These are phyloP conservation scores for Kurtzmaniella quercitrusa DNA, from an alignment of 1,139 yeast species.

Conservation along the genomic window DNA sequence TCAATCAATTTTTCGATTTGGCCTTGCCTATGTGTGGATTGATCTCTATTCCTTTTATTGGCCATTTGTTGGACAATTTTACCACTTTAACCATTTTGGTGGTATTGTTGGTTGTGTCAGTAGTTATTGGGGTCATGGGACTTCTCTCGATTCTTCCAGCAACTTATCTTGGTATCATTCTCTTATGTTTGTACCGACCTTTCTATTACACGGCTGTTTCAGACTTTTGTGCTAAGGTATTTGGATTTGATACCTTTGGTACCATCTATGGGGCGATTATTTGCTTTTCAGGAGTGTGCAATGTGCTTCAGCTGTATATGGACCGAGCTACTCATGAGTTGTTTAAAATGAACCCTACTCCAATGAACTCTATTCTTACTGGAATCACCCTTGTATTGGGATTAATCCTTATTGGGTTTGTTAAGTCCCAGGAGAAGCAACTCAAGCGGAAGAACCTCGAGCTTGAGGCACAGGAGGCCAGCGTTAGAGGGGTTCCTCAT, in stretches of 20 bases:
- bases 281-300: slow-evolving; percentile 37
- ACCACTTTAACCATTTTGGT: slow-evolving; percentile 57
- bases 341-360: slow-evolving; percentile 41
- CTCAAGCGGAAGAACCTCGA: slow-evolving; percentile 53
- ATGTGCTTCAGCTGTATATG: slow-evolving; percentile 34
- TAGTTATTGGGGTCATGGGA: slow-evolving; percentile 66
- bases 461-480: slow-evolving; percentile 59
- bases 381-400: slow-evolving; percentile 54
- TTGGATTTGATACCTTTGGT: slow-evolving; percentile 47
- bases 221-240: slow-evolving; percentile 45
- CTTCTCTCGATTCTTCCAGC: slow-evolving; percentile 48
- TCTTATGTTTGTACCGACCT: slow-evolving; percentile 84
- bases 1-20: slow-evolving; percentile 75
- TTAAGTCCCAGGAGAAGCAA: slow-evolving; percentile 48
- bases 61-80: slow-evolving; percentile 71
- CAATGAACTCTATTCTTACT: slow-evolving; percentile 60
- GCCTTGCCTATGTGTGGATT: slow-evolving; percentile 88
- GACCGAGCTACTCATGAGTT: slow-evolving; percentile 36
- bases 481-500: slow-evolving; percentile 45
- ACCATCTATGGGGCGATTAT: slow-evolving; percentile 45
- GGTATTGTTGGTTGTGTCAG: slow-evolving; percentile 50
- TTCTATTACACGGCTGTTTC: slow-evolving; percentile 46
- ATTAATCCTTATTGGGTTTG: slow-evolving; percentile 44
- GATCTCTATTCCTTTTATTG: slow-evolving; percentile 80
- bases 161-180: slow-evolving; percentile 58